A percentile compares a stretch with the other conserved stretches of the same genome.
Conservation (phyloP, 495 filamentous ascomycete species). For the Aspergillus bridgeri region DNA sequence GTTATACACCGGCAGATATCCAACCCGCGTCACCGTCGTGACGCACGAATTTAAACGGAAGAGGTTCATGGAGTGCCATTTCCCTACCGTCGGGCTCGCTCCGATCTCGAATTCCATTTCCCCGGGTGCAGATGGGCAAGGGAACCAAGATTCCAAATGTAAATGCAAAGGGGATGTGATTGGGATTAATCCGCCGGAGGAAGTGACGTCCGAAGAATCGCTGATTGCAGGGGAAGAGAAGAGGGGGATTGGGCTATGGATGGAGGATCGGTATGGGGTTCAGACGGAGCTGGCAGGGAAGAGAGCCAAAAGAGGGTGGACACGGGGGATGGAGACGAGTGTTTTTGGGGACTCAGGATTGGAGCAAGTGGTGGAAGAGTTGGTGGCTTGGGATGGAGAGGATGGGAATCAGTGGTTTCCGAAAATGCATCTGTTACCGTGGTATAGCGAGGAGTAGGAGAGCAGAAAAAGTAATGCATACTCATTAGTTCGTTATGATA, state of each 20-base stretch:
- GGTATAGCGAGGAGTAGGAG: constrained; percentile 21
- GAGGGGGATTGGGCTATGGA: constrained; percentile 45
- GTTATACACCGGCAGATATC: constrained; percentile 33
- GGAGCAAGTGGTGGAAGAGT: constrained; percentile 29
- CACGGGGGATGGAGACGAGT: constrained; percentile 21
- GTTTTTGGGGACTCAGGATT: constrained; percentile 26
- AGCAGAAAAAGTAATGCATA: background rate
- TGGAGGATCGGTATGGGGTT: constrained; percentile 43
- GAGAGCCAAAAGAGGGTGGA: constrained; percentile 41
- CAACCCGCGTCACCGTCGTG: constrained; percentile 58
- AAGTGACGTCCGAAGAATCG: constrained; percentile 45
- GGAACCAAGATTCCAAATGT: constrained; percentile 26
- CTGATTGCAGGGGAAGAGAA: constrained; percentile 39
- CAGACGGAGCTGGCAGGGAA: constrained; percentile 33
- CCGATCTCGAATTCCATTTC: background rate
- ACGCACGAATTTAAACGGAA: constrained; percentile 71
- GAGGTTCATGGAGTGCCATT: constrained; percentile 66
- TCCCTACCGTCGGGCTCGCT: constrained; percentile 56
- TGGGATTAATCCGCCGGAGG: constrained; percentile 67
- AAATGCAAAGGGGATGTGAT: constrained; percentile 46
- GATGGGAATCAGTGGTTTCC: constrained; percentile 36
- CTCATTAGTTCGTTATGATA: constrained; percentile 16
- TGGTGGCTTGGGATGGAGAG: constrained; percentile 37
- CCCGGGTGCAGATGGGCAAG: background rate
- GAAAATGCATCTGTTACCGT: constrained; percentile 36